phyloP scores from a whole-genome alignment of 768 basidiomycete species.

The Rhizopogon roseolus region DNA sequence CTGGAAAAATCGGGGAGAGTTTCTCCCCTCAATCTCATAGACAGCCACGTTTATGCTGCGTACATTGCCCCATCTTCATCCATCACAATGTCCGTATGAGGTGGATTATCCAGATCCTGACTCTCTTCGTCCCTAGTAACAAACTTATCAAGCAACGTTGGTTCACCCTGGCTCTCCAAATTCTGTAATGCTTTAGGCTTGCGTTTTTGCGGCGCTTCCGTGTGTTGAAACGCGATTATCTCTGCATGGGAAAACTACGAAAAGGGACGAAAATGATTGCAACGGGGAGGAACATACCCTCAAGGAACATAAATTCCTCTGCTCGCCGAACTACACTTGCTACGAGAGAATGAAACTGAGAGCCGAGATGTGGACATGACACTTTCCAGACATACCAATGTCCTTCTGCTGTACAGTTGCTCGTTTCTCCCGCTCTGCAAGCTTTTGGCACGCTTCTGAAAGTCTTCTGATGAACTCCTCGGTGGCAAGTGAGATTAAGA shows the following conservation, averaged over 20 bases:
- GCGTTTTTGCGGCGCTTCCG: constrained; percentile 40
- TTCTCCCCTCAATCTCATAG: not conserved
- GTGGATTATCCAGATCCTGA: constrained; percentile 13
- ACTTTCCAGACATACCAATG: constrained; percentile 48
- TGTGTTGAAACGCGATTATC: constrained; percentile 49
- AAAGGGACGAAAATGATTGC: not conserved
- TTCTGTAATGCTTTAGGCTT: constrained; percentile 30
- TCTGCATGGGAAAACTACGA: constrained; percentile 30
- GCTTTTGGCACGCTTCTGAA: constrained; percentile 62
- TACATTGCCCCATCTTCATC: constrained; percentile 63
- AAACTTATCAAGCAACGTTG: constrained; percentile 49
- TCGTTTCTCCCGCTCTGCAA: constrained; percentile 68
- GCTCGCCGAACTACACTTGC: constrained; percentile 58
- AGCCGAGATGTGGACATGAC: not conserved
- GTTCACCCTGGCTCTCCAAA: constrained; percentile 17
- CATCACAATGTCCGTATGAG: constrained; percentile 36
- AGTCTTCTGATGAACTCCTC: constrained; percentile 85
- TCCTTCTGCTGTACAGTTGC: constrained; percentile 76
- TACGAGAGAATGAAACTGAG: constrained; percentile 20
- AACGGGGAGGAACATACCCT: constrained; percentile 41
- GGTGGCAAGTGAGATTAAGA: constrained; percentile 77
- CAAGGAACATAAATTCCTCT: constrained; percentile 76
- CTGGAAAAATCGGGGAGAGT: not conserved
- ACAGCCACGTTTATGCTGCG: constrained; percentile 19
- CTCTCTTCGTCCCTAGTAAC: constrained; percentile 26